Base-by-base conservation (phyloP, 345 rosid species). In the Iberis pinnata region DNA sequence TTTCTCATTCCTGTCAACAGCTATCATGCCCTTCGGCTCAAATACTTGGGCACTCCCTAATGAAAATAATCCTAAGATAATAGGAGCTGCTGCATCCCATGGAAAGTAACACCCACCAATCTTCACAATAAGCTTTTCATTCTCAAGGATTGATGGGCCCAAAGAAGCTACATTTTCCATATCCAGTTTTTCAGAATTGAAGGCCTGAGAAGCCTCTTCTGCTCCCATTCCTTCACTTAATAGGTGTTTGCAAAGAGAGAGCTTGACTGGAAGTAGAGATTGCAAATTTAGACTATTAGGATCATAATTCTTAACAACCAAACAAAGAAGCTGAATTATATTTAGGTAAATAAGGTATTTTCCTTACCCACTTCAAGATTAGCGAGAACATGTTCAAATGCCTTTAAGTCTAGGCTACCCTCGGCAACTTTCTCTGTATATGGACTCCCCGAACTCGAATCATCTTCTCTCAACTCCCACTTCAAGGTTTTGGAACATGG, bases 191-290 rank as follows among this genome's bases (percentile, higher is more conserved):
- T 73, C 77, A 39, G 79, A 63, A 53, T 73, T 78, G 73, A 79
- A 80, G 61, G 72, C 81, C 68, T 60, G 75, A 59, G 84, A 69
- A 58, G 86, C 84, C 20, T 85, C 93, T 55, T 73, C 80, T 53
- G 76, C 69, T 35, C 81, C 85, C 81, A 78, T 75, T 67, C 78
- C 81, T 71, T 73, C 74, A 56, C 42, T 29, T 60, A 80, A 58
- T 53, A 76, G 63, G 74, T 83, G 83, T 60, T 75, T 76, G 77
- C 81, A 84, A 55, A 80, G 79, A 73, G 84, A 82, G 39, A 74
- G 64, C 71, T 84, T 82, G 52, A 78, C 84, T 70, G 55, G 70
- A 48, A 71, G 72, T 61, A 44, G 44, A 55, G 48, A 49, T 3
- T 40, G 7, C 27, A 27, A 45, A 40, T 18, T 61, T 5, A 53